Base-by-base conservation (phyloP, 1,284 basidiomycete genomes). In the Malassezia sympodialis region DNA sequence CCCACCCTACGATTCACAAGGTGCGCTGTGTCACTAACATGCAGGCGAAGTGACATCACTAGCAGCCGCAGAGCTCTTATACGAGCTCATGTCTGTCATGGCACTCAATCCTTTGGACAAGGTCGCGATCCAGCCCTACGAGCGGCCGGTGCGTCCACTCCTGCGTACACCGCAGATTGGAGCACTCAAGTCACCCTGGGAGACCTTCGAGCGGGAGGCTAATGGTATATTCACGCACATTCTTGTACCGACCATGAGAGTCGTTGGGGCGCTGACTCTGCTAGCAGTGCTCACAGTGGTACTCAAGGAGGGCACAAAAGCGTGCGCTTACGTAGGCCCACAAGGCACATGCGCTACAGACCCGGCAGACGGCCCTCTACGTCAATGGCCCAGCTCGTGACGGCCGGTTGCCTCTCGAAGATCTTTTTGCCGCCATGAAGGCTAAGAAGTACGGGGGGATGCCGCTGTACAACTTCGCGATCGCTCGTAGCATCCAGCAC, bases 61-160 rank as follows among this genome's bases (percentile, higher is more conserved):
- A 39, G 62, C 62, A 3, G 66, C 67, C 0, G 62, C 63, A 34
- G 66, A 67, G 44, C 42, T 69, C 31, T 53, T 69, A 26, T 65
- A 52, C 44, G 63, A 69, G 24, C 61, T 69, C 26, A 57, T 69
- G 53, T 51, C 49, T 1, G 31, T 51, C n/a, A 51, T 51, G 49
- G 41, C 49, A 10, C 26, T 51, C 6, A 28, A 40, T 19, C 49
- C 49, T 2, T 24, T 51, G n/a, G 49, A 51, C 23, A 51, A 51
- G 26, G 17, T 23, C 3, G 19, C 49, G 2, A 15, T 51, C 8
- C 14, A 19, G 26, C 49, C 49, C 19, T 15, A 51, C 8, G 40
- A 31, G 17, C 40, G 49, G 15, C 41, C 49, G 21, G 15, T n/a
- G n/a, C 49, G 49, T 2, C 39, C 39, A 5, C 5, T 4, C n/a